Evolutionary conservation across 2,329 filamentous ascomycete species (phyloP), one percentile per base, ranked within the genome.

Genomic region (Stachybotrys chartarum): DNA sequence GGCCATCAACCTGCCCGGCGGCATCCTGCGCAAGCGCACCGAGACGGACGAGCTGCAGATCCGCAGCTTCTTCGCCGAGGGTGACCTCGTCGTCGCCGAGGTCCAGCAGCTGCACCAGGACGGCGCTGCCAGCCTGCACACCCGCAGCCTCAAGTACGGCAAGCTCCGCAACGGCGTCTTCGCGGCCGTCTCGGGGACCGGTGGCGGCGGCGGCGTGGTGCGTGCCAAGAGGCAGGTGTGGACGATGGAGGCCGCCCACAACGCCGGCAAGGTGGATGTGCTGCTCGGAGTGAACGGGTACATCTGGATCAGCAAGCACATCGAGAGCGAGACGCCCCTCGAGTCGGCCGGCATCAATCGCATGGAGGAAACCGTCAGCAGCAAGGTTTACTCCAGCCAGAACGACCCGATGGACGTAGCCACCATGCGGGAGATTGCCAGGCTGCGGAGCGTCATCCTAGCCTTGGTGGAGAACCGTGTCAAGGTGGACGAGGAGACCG

Each of bases 11-110:
- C 78, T 99, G 3, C 94, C 94, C 0, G 94, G 94, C 55, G 94
- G 94, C 39, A 96, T 96, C 60, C 78, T 97, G 64, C 84, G 94
- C 56, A 89, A 93, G 68, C 82, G 94, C 61, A 99, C 94, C 31
- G 92, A 93, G 66, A 95, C 94, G 16, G 94, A 99, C 71, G 94
- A 97, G 76, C 80, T 99, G 65, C 94, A 97, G 73, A 97, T 99
- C 72, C 85, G 94, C 52, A 90, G 86, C n/a, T 99, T 97, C 73
- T 97, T 99, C 75, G 86, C 88, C 54, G 94, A 99, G 72, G 94
- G 94, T 12, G 94, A 99, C 69, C 75, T 99, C 53, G 77, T 99
- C 16, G 90, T 97, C 17, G 94, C 94, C 1, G 94, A 99, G 75
- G 94, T 99, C 54, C 94, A 99, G 79, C 84, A 84, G 63, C 78